phyloP scores from a whole-genome alignment of 306 rosid species.

The Arachis hypogaea region DNA sequence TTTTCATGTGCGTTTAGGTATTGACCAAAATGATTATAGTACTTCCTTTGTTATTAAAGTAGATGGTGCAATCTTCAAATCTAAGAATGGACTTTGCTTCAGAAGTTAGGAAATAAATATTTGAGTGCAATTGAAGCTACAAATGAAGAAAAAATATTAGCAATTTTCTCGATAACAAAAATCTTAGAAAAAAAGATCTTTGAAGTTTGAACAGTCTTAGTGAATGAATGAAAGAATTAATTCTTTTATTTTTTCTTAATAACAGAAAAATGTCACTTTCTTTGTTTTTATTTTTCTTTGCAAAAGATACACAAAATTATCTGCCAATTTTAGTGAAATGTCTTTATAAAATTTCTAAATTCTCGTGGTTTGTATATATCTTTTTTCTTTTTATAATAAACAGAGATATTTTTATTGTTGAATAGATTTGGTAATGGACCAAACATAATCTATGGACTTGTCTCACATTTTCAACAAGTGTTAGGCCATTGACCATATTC shows the following conservation, averaged over 20 bases:
- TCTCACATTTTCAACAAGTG: not conserved
- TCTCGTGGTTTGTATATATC: not conserved
- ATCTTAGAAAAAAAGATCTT: not conserved
- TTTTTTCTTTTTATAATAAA: too few species aligned
- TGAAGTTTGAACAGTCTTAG: not conserved
- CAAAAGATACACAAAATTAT: too few species aligned
- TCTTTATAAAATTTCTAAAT: not conserved
- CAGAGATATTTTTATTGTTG: not conserved
- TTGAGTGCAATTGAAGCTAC: constrained; percentile 56
- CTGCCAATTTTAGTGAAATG: not conserved
- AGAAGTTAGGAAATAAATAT: constrained; percentile 41
- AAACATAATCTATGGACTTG: not conserved
- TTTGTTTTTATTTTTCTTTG: too few species aligned
- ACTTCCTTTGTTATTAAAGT: constrained; percentile 24
- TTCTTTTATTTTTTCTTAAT: too few species aligned
- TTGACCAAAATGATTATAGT: constrained; percentile 36
- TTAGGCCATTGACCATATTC: not conserved
- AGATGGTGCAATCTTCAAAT: constrained; percentile 53
- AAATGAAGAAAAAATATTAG: not conserved
- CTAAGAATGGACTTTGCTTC: constrained; percentile 62
- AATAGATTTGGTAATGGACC: not conserved
- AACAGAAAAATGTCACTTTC: too few species aligned
- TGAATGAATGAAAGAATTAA: too few species aligned
- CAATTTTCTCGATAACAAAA: constrained; percentile 16
- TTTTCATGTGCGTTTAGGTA: constrained; percentile 40